Percentiles rank a stretch among this genome's conserved stretches.
These are phyloP conservation scores for Scutellaria minor DNA, from an alignment of 257 asterid genomes.

Conservation along the genomic window DNA sequence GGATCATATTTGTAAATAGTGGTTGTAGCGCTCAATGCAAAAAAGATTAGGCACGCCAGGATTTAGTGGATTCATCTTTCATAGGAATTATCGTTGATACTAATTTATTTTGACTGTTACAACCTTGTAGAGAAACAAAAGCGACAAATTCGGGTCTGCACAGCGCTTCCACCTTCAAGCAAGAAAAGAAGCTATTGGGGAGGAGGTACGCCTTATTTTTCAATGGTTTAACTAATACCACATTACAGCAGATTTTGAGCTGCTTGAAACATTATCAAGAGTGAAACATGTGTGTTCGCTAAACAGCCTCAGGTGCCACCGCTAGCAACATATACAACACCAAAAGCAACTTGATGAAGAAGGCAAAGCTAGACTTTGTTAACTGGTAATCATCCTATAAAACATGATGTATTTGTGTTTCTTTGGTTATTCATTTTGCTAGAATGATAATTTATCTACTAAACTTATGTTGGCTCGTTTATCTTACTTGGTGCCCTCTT, in stretches of 20 bases:
- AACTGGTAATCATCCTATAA: conserved; percentile 59
- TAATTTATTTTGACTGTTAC: conserved; percentile 27
- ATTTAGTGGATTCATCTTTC: background rate
- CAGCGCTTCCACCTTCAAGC: conserved; percentile 91
- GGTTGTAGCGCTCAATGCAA: conserved; percentile 13
- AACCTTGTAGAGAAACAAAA: conserved; percentile 63
- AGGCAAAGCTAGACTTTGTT: conserved; percentile 78
- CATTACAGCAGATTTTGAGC: background rate
- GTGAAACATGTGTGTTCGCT: conserved; percentile 11
- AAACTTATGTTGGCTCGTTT: no score
- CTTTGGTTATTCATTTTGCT: background rate
- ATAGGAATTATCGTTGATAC: background rate
- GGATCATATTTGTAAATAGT: background rate
- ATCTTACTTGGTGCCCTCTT: conserved; percentile 5
- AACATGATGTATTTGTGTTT: background rate
- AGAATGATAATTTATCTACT: no score
- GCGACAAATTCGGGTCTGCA: conserved; percentile 79
- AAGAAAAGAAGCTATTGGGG: conserved; percentile 70
- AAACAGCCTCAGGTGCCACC: conserved; percentile 41
- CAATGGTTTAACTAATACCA: conserved; percentile 25
- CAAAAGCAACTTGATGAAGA: conserved; percentile 84
- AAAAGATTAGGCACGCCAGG: background rate
- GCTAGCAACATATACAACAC: conserved; percentile 65
- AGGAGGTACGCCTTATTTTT: conserved; percentile 64
- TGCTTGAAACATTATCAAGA: conserved; percentile 11